Base-by-base conservation (phyloP, 179 eudicot genomes). In the Vitellaria paradoxa region DNA sequence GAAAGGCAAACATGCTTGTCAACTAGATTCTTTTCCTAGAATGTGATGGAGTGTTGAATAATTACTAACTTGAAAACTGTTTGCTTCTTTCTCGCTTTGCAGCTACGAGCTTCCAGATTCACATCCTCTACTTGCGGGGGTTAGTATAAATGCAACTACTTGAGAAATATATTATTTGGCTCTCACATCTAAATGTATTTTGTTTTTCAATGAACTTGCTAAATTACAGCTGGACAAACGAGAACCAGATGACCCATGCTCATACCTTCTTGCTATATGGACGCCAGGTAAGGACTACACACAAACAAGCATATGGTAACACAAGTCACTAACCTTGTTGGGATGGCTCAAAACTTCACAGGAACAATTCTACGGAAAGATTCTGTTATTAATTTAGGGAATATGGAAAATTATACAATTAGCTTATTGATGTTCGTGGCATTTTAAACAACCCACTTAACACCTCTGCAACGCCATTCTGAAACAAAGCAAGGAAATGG, bases 211-310 rank as follows among this genome's bases (percentile, higher is more conserved):
- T 68, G 15, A 17, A 75, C 73, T 17, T 56, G 52, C 63, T 55
- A 74, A 53, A 50, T 77, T 82, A 71, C 91, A 96, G 98, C 70
- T 91, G 86, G 92, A 92, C 78, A 88, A 80, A 76, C 86, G 98
- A 82, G 98, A 96, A 78, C 90, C 90, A 23, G 98, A 96, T 85
- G 99, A 96, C 78, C 99, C 99, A 53, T 86, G 87, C 73, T 84
- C 92, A 9, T 96, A 92, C 86, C 90, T 96, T 68, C 92, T 96
- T 18, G 98, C 98, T 21, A 91, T 96, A 77, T 94, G 97, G 98
- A 88, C 96, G 73, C 92, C 88, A 63, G 97, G 97, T 91, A 88
- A 81, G 81, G 52, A 56, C n/a, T 49, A 23, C 42, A 30, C 24
- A 53, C 60, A 15, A 50, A 10, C 23, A 81, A 3, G 13, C 8